Evolutionary conservation across 257 asterid species (phyloP).

Genomic region (Solanum stenotomum): DNA sequence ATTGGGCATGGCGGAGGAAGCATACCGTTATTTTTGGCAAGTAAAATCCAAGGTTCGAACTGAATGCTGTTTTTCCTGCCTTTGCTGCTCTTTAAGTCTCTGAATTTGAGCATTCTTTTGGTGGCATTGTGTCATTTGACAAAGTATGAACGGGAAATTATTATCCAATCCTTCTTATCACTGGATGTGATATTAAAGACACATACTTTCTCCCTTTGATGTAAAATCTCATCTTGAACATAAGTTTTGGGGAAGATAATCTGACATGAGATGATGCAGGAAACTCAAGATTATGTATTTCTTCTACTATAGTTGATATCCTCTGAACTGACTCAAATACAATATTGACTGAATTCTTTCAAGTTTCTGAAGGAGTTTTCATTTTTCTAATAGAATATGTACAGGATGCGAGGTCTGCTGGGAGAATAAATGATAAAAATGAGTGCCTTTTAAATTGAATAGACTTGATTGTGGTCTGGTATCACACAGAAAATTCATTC

Average conservation of each 20-base stretch:
- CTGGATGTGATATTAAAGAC: neutral
- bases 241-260: neutral
- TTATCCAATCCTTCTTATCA: neutral
- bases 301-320: neutral
- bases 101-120: neutral
- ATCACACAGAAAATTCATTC: neutral
- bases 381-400: neutral
- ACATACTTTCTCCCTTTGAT: neutral
- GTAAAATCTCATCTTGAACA: neutral
- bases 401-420: neutral
- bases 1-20: conserved; percentile 98
- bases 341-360: neutral
- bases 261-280: neutral
- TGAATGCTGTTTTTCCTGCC: neutral
- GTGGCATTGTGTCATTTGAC: neutral
- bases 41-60: conserved; percentile 54
- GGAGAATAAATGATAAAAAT: neutral
- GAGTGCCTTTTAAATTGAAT: neutral
- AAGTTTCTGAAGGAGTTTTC: neutral
- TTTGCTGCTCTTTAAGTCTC: neutral
- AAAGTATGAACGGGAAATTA: neutral
- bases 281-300: neutral
- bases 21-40: conserved; percentile 74
- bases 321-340: neutral
- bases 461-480: neutral